A percentile compares a stretch with the other conserved stretches of the same genome.
phyloP scores from a whole-genome alignment of 2,329 filamentous ascomycete species.

The Fusarium nanum region DNA sequence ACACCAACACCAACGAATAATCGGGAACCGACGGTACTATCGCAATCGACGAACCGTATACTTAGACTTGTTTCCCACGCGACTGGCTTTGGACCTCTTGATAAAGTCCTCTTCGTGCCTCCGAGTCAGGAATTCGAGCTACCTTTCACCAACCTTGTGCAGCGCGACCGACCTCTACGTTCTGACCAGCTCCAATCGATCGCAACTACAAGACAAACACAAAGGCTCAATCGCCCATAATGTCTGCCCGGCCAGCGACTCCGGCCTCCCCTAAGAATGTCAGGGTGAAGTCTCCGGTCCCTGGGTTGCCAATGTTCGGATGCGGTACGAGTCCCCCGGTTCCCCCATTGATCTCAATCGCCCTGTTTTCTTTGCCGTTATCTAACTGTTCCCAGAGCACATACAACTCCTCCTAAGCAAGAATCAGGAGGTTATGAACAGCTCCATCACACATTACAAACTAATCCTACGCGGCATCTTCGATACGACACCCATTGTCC shows the following conservation, averaged over 20 bases:
- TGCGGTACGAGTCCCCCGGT: constrained; percentile 64
- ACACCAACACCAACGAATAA: background rate
- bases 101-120: background rate
- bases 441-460: constrained; percentile 77
- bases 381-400: constrained; percentile 69
- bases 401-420: constrained; percentile 74
- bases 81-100: background rate
- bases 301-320: constrained; percentile 71
- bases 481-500: constrained; percentile 72
- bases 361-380: constrained; percentile 1
- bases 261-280: constrained; percentile 67
- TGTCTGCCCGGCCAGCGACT: constrained; percentile 62
- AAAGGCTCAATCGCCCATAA: constrained; percentile 41
- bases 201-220: background rate
- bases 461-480: constrained; percentile 77
- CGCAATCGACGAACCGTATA: constrained; percentile 2
- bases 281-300: constrained; percentile 69
- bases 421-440: constrained; percentile 72
- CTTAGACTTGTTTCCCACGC: background rate
- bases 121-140: constrained; percentile 10
- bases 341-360: background rate
- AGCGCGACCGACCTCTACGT: background rate
- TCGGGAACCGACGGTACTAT: background rate
- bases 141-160: constrained; percentile 1
- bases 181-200: constrained; percentile 1